These are phyloP conservation scores for Erysimum pusillum DNA, from an alignment of 441 rosid species.

Conservation along the genomic window DNA sequence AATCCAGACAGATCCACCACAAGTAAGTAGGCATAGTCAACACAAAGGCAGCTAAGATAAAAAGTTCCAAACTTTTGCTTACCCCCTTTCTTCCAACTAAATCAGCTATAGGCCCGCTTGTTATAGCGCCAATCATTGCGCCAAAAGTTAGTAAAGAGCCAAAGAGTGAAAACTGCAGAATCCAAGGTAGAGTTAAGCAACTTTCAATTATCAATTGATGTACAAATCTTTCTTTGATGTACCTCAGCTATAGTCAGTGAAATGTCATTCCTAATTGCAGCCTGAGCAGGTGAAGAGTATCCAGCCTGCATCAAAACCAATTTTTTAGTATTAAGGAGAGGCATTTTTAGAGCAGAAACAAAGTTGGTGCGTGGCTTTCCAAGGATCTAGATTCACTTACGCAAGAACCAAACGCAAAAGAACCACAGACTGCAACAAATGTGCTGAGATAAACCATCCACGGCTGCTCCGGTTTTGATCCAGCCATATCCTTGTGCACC, in stretches of 20 bases:
- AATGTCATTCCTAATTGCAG: constrained; percentile 75
- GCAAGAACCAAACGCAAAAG: constrained; percentile 88
- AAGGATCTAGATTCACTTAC: constrained; percentile 55
- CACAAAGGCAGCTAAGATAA: neutral
- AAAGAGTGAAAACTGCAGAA: constrained; percentile 78
- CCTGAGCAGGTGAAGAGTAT: constrained; percentile 86
- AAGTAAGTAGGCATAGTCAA: neutral
- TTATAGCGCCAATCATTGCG: constrained; percentile 97
- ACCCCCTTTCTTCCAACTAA: constrained; percentile 89
- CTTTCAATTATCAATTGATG: neutral
- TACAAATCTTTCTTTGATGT: neutral
- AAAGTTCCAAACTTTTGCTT: constrained; percentile 37
- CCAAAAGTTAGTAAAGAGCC: constrained; percentile 94
- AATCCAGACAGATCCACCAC: constrained; percentile 30
- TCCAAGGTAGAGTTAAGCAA: constrained; percentile 26
- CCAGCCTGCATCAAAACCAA: constrained; percentile 74
- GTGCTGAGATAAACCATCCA: constrained; percentile 91
- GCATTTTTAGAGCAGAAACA: neutral
- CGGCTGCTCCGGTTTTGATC: constrained; percentile 50
- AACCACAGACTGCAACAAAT: constrained; percentile 85
- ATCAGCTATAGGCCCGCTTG: constrained; percentile 88
- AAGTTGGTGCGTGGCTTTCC: constrained; percentile 13
- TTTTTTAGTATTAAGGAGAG: neutral
- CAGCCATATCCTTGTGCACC: constrained; percentile 37
- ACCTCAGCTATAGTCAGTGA: constrained; percentile 80